A percentile compares a stretch with the other conserved stretches of the same genome.
Evolutionary conservation across 2,329 filamentous ascomycete species (phyloP).

Genomic region (Fusarium setosum): DNA sequence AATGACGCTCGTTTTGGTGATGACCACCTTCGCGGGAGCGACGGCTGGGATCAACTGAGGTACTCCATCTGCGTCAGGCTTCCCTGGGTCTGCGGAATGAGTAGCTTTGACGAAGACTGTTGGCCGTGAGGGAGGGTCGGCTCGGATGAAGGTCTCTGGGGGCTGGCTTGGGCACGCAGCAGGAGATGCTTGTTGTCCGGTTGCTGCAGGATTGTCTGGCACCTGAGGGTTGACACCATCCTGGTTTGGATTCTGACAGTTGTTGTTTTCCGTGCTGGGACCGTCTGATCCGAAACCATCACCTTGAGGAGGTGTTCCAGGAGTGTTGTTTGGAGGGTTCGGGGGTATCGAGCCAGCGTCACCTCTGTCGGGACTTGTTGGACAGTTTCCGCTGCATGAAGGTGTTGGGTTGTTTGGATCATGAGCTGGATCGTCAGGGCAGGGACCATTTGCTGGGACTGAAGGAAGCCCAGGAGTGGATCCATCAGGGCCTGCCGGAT

Average conservation of each 20-base stretch:
- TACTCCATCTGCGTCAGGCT: background rate
- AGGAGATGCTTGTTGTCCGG: background rate
- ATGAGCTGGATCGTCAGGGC: background rate
- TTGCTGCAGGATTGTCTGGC: background rate
- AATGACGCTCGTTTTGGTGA: constrained; percentile 31
- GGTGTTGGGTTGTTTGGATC: background rate
- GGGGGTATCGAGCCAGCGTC: too few relatives aligned
- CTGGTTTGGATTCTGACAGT: background rate
- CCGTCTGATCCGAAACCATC: background rate
- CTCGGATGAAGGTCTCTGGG: background rate
- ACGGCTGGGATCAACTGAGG: constrained; percentile 41
- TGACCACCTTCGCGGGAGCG: constrained; percentile 29
- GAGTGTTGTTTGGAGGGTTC: background rate
- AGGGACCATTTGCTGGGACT: background rate
- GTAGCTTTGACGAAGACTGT: background rate
- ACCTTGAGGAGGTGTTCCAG: background rate
- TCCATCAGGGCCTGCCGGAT: background rate
- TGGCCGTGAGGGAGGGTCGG: background rate
- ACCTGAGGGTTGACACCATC: background rate
- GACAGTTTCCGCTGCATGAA: constrained; percentile 13
- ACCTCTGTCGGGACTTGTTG: background rate
- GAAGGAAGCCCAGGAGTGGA: background rate
- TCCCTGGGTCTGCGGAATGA: background rate
- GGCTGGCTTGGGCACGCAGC: background rate
- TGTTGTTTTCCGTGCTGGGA: background rate